These are phyloP conservation scores for Talaromyces adpressus DNA, from an alignment of 495 filamentous ascomycete genomes.

Conservation along the genomic window DNA sequence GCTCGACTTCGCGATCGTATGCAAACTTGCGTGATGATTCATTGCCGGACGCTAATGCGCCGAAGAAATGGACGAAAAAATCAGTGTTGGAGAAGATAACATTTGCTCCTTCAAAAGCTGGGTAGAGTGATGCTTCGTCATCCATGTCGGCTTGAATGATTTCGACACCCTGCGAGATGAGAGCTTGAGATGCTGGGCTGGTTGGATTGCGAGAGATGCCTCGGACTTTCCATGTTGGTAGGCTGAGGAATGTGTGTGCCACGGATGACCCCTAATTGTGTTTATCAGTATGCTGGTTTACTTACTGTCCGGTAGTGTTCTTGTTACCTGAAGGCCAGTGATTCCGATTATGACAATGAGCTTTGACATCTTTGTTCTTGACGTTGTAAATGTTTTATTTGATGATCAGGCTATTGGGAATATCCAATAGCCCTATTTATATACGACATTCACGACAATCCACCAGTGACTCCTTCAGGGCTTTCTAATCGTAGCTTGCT, in stretches of 20 bases:
- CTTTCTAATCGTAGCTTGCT: not conserved
- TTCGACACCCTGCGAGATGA: constrained; percentile 34
- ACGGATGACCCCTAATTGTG: constrained; percentile 32
- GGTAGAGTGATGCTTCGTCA: constrained; percentile 30
- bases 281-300: not conserved
- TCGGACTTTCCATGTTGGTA: constrained; percentile 33
- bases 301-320: not conserved
- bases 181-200: constrained; percentile 27
- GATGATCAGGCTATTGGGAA: not conserved
- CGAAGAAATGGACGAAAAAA: constrained; percentile 26
- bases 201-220: constrained; percentile 34
- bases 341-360: constrained; percentile 23
- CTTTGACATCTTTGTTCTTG: constrained; percentile 7
- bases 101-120: constrained; percentile 39
- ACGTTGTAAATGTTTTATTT: not conserved
- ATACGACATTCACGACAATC: not conserved
- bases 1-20: constrained; percentile 39
- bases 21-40: constrained; percentile 28
- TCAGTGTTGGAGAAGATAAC: constrained; percentile 50
- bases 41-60: constrained; percentile 11
- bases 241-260: constrained; percentile 25
- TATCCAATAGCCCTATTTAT: not conserved
- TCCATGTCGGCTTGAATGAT: constrained; percentile 41
- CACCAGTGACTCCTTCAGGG: not conserved
- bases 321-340: constrained; percentile 33